Evolutionary conservation across 306 rosid species (phyloP).

Genomic region (Malus sylvestris): DNA sequence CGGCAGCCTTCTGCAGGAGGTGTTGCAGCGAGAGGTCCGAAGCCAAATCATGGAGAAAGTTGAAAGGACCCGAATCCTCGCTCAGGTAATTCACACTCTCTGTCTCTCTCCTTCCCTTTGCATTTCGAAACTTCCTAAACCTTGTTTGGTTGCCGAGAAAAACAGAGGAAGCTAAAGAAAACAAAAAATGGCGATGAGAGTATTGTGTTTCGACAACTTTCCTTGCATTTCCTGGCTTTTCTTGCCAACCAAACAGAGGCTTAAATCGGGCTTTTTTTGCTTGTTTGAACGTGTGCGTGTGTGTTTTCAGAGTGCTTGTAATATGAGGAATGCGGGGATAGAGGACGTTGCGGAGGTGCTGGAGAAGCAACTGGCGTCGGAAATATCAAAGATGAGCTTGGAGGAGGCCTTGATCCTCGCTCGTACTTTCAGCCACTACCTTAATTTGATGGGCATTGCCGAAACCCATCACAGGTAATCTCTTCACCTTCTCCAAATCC

Average conservation of each 20-base stretch:
- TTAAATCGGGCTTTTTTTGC: neutral
- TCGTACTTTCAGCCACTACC: constrained; percentile 89
- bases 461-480: constrained; percentile 85
- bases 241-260: constrained; percentile 5
- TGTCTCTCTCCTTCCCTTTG: neutral
- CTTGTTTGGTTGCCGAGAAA: constrained; percentile 19
- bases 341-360: constrained; percentile 65
- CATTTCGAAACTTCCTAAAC: neutral
- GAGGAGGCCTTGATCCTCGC: constrained; percentile 79
- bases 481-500: neutral
- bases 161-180: neutral
- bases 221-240: neutral
- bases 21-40: constrained; percentile 77
- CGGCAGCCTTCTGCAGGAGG: constrained; percentile 69
- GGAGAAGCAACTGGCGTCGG: constrained; percentile 83
- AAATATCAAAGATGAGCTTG: constrained; percentile 73
- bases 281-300: neutral
- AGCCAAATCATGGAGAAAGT: constrained; percentile 47
- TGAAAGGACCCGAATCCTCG: constrained; percentile 66
- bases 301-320: constrained; percentile 63
- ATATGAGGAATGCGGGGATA: constrained; percentile 85
- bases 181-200: neutral
- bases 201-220: neutral
- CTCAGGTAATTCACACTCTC: constrained; percentile 46
- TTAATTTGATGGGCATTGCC: constrained; percentile 85